A percentile compares a stretch with the other conserved stretches of the same genome.
phyloP scores from a whole-genome alignment of 2,329 filamentous ascomycete species.

The Gaeumannomyces tritici region DNA sequence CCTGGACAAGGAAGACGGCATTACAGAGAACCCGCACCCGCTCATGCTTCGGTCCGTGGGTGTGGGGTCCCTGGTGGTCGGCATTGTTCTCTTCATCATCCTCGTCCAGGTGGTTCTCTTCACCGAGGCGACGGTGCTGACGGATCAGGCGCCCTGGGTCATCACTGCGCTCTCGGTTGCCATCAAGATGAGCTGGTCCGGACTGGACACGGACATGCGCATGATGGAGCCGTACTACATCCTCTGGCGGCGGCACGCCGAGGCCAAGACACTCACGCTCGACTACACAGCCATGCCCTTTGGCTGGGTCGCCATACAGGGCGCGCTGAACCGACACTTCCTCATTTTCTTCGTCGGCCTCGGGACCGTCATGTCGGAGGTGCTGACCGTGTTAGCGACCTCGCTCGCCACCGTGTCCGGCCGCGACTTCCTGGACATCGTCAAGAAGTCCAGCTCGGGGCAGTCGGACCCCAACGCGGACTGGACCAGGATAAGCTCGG shows the following conservation, averaged over 20 bases:
- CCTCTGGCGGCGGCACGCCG: conserved; percentile 55
- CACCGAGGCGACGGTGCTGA: conserved; percentile 40
- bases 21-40: conserved; percentile 55
- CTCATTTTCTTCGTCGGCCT: conserved; percentile 60
- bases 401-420: conserved; percentile 57
- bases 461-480: conserved; percentile 10
- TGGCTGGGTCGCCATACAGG: conserved; percentile 51
- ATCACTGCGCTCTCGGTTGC: conserved; percentile 55
- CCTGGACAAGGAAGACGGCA: conserved; percentile 30
- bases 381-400: conserved; percentile 60
- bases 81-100: conserved; percentile 44
- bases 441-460: background rate
- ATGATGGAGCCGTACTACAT: conserved; percentile 70
- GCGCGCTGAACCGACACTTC: conserved; percentile 53
- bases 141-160: conserved; percentile 54
- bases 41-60: conserved; percentile 55
- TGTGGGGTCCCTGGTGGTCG: conserved; percentile 49
- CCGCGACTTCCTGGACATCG: conserved; percentile 35
- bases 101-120: conserved; percentile 57
- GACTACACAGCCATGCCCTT: conserved; percentile 68
- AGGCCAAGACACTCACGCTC: conserved; percentile 54
- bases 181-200: conserved; percentile 60
- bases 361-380: conserved; percentile 63
- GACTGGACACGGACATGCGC: conserved; percentile 58
- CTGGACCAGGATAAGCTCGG: conserved; percentile 37